Evolutionary conservation across 2,329 filamentous ascomycete species (phyloP).

Genomic region (Pestalotiopsis sp.): DNA sequence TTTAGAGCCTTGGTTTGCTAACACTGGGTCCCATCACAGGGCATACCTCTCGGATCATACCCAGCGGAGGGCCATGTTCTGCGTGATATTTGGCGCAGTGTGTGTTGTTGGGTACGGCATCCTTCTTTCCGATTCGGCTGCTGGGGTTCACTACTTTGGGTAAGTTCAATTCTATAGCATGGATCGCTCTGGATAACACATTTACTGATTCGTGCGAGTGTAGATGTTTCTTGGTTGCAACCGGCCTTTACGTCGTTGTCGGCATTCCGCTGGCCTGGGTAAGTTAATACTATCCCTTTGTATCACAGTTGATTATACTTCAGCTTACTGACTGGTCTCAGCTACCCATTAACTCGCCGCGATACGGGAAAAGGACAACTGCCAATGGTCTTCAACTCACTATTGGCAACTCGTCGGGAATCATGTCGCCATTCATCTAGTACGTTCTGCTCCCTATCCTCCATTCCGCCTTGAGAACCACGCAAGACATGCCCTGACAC

Average conservation of each 20-base stretch:
- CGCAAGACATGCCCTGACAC: not conserved
- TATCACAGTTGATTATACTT: no score
- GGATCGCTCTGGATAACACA: not conserved
- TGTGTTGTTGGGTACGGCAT: slow-evolving; percentile 71
- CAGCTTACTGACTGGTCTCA: slow-evolving; percentile 15
- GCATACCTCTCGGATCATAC: slow-evolving; percentile 69
- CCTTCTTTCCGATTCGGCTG: slow-evolving; percentile 59
- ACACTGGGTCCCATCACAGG: not conserved
- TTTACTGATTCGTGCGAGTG: not conserved
- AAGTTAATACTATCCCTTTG: slow-evolving; percentile 17
- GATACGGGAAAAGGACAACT: slow-evolving; percentile 76
- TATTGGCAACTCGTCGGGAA: slow-evolving; percentile 69
- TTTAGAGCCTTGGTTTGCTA: not conserved
- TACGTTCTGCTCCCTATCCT: slow-evolving; percentile 21
- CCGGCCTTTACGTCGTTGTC: slow-evolving; percentile 67
- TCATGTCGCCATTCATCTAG: slow-evolving; percentile 73
- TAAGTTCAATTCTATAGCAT: slow-evolving; percentile 15
- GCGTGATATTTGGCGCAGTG: slow-evolving; percentile 61
- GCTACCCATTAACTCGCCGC: slow-evolving; percentile 67
- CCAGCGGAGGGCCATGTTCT: slow-evolving; percentile 67
- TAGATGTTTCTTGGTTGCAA: slow-evolving; percentile 72
- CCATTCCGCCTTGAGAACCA: not conserved
- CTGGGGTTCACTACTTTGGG: slow-evolving; percentile 71
- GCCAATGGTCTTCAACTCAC: slow-evolving; percentile 72
- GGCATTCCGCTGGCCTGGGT: slow-evolving; percentile 59